A percentile compares a stretch with the other conserved stretches of the same genome.
Evolutionary conservation across 1,284 basidiomycete species (phyloP).

Genomic region (Sparassis latifolia): DNA sequence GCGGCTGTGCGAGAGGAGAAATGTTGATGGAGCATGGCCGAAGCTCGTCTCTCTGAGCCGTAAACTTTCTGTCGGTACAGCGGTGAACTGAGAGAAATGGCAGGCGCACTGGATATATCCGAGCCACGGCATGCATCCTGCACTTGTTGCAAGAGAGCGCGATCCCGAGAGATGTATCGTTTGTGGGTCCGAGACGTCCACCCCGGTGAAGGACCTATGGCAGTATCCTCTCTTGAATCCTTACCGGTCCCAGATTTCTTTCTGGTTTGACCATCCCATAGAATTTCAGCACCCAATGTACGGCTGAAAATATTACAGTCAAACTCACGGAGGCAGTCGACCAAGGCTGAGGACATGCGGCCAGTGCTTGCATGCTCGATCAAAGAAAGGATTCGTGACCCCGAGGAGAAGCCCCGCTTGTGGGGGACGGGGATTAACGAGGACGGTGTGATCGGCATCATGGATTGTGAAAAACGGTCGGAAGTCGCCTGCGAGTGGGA

Average conservation of each 20-base stretch:
- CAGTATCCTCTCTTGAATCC: not conserved
- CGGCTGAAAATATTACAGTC: too few relatives aligned
- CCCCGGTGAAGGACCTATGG: constrained; percentile 54
- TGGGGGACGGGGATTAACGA: constrained; percentile 83
- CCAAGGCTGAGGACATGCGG: constrained; percentile 80
- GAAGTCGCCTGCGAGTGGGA: constrained; percentile 82
- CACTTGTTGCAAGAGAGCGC: constrained; percentile 60
- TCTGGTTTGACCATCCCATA: too few relatives aligned
- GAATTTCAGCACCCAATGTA: too few relatives aligned
- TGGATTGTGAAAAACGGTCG: constrained; percentile 96
- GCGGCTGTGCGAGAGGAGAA: constrained; percentile 86
- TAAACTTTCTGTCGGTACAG: too few relatives aligned
- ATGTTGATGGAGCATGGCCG: constrained; percentile 72
- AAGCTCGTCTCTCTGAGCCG: constrained; percentile 36
- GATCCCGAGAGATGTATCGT: constrained; percentile 83
- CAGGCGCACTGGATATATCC: constrained; percentile 44
- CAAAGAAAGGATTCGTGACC: constrained; percentile 93
- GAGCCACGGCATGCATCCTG: constrained; percentile 50
- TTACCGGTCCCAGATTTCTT: too few relatives aligned
- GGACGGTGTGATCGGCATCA: constrained; percentile 72
- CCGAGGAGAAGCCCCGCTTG: constrained; percentile 82
- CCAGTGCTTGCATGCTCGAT: constrained; percentile 87
- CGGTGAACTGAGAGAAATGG: not conserved
- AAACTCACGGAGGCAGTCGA: constrained; percentile 34
- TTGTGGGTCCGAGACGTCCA: constrained; percentile 79